Evolutionary conservation across 176 grass and related monocot genomes (phyloP).

Genomic region (Panicum miliaceum): DNA sequence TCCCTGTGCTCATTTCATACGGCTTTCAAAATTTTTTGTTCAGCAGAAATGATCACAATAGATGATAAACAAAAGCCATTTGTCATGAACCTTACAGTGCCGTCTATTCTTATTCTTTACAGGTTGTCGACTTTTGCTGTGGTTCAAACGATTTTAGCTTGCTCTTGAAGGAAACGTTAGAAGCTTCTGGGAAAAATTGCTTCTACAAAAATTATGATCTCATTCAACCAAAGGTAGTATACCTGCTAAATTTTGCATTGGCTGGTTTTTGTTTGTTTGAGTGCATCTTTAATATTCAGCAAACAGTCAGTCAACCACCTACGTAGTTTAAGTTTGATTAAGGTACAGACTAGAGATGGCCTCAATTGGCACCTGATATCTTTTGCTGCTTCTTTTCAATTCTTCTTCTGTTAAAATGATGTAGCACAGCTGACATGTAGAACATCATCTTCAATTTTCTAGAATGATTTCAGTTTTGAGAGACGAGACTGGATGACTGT

Average conservation of each 20-base stretch:
- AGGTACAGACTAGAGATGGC: slow-evolving; percentile 1
- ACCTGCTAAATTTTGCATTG: background rate
- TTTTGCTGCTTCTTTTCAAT: slow-evolving; percentile 22
- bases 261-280: background rate
- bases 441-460: slow-evolving; percentile 39
- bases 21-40: background rate
- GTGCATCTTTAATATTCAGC: slow-evolving; percentile 10
- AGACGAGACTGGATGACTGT: slow-evolving; percentile 91
- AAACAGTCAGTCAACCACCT: background rate
- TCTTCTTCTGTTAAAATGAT: background rate
- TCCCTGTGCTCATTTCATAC: background rate
- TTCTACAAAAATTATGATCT: slow-evolving; percentile 95
- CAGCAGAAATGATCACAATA: slow-evolving; percentile 4
- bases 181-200: slow-evolving; percentile 76
- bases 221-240: slow-evolving; percentile 73
- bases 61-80: background rate
- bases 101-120: slow-evolving; percentile 30
- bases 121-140: slow-evolving; percentile 97
- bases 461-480: slow-evolving; percentile 97
- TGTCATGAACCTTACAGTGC: slow-evolving; percentile 13
- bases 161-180: slow-evolving; percentile 80
- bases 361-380: slow-evolving; percentile 2
- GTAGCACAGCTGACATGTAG: background rate
- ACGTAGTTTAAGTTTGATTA: background rate
- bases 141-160: slow-evolving; percentile 93